Percentiles rank a stretch among this genome's conserved stretches.
These are phyloP conservation scores for Hemileccinum hortonii DNA, from an alignment of 1,284 basidiomycete species.

Conservation along the genomic window DNA sequence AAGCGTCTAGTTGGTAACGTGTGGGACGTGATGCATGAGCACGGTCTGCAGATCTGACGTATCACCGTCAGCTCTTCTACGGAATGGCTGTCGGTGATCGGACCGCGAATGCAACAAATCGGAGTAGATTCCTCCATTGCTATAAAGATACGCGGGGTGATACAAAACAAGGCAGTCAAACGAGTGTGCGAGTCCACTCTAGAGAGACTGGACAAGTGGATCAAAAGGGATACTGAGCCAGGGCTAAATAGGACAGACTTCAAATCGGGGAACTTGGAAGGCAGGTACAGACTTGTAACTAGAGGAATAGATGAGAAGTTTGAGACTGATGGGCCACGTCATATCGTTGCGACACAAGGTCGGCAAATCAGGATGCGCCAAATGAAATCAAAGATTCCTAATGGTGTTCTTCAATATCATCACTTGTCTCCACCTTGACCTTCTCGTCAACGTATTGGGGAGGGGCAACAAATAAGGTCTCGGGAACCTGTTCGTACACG, in stretches of 20 bases:
- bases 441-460: conserved; percentile 58
- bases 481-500: conserved; percentile 35
- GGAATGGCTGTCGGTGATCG: too few species aligned
- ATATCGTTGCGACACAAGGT: background rate
- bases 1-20: too few species aligned
- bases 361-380: background rate
- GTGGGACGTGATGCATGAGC: too few species aligned
- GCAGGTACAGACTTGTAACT: conserved; percentile 7
- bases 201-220: conserved; percentile 1
- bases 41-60: too few species aligned
- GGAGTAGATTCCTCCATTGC: conserved; percentile 1
- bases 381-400: conserved; percentile 10
- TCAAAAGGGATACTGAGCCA: background rate
- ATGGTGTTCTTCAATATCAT: conserved; percentile 17
- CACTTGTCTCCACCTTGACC: conserved; percentile 20
- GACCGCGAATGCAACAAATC: background rate
- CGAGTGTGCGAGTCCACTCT: conserved; percentile 19
- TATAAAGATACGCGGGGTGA: conserved; percentile 1
- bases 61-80: too few species aligned
- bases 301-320: background rate
- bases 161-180: conserved; percentile 24
- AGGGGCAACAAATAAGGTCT: conserved; percentile 44
- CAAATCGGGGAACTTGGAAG: background rate
- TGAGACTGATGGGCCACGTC: background rate
- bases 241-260: conserved; percentile 4